A percentile compares a stretch with the other conserved stretches of the same genome.
phyloP scores from a whole-genome alignment of 108 stramenopile species.

The Discostella stelligeroides region DNA sequence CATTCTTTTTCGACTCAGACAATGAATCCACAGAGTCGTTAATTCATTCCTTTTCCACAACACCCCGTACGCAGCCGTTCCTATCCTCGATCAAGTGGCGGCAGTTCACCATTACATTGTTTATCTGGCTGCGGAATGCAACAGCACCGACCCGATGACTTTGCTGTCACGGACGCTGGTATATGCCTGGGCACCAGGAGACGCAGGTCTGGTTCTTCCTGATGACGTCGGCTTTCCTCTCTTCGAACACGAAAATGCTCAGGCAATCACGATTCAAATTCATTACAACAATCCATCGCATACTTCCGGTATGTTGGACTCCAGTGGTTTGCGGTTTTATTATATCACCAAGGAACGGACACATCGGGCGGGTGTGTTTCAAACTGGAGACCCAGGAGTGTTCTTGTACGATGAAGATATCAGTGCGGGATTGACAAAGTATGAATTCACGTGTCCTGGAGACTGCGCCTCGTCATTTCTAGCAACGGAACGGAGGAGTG shows the following conservation, averaged over 20 bases:
- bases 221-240: conserved; percentile 50
- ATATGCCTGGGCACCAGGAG: conserved; percentile 63
- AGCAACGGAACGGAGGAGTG: conserved; percentile 8
- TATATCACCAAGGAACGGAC: conserved; percentile 43
- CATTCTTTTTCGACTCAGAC: neutral
- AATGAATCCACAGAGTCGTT: too few relatives aligned
- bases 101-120: conserved; percentile 52
- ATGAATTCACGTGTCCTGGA: conserved; percentile 53
- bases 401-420: conserved; percentile 31
- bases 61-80: neutral
- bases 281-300: conserved; percentile 64
- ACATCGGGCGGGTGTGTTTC: conserved; percentile 48
- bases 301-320: conserved; percentile 38
- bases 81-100: conserved; percentile 15
- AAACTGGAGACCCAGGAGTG: conserved; percentile 53
- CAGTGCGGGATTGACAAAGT: conserved; percentile 34
- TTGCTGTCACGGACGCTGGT: conserved; percentile 11
- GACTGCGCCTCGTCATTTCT: conserved; percentile 37
- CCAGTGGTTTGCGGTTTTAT: conserved; percentile 59
- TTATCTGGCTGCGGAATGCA: conserved; percentile 8
- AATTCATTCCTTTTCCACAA: too few relatives aligned
- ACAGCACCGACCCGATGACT: neutral
- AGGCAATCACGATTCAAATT: conserved; percentile 23
- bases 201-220: conserved; percentile 34
- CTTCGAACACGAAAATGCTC: conserved; percentile 35